These are phyloP conservation scores for Venturia oleaginea DNA, from an alignment of 2,329 filamentous ascomycete genomes.

Conservation along the genomic window DNA sequence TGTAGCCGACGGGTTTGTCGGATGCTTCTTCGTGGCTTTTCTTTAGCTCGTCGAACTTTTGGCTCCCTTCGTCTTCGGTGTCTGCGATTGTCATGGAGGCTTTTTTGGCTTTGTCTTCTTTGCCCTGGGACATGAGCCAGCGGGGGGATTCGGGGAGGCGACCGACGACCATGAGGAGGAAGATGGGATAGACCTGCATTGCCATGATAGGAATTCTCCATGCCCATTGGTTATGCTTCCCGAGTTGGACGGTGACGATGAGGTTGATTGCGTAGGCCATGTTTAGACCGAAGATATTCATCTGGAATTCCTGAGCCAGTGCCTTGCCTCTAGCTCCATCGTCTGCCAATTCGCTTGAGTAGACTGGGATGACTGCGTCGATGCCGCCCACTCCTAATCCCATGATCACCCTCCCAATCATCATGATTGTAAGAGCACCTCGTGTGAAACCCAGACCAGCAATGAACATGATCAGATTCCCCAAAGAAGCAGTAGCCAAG, in stretches of 20 bases:
- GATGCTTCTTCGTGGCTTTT: conserved; percentile 43
- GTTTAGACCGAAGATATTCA: conserved; percentile 54
- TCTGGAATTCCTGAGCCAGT: conserved; percentile 54
- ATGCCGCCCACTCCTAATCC: conserved; percentile 51
- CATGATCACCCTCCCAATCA: conserved; percentile 45
- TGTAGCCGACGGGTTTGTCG: conserved; percentile 40
- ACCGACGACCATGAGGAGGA: conserved; percentile 44
- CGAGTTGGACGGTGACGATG: conserved; percentile 42
- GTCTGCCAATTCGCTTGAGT: conserved; percentile 47
- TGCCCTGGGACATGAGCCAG: conserved; percentile 46
- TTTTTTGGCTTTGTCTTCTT: conserved; percentile 41
- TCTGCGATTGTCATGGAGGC: conserved; percentile 43
- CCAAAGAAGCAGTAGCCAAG: conserved; percentile 43
- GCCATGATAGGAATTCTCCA: conserved; percentile 52
- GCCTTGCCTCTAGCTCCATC: conserved; percentile 49
- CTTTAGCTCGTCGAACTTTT: conserved; percentile 42
- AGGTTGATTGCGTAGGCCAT: conserved; percentile 54
- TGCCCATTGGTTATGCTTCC: conserved; percentile 50
- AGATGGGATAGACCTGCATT: conserved; percentile 51
- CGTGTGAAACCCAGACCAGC: conserved; percentile 39
- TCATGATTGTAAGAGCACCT: conserved; percentile 39
- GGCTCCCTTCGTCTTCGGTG: conserved; percentile 36
- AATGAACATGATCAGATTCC: conserved; percentile 53
- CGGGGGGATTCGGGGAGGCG: conserved; percentile 49
- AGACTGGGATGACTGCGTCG: conserved; percentile 52